A percentile compares a stretch with the other conserved stretches of the same genome.
phyloP scores from a whole-genome alignment of 2,329 filamentous ascomycete species.

The Fusarium ramigenum region DNA sequence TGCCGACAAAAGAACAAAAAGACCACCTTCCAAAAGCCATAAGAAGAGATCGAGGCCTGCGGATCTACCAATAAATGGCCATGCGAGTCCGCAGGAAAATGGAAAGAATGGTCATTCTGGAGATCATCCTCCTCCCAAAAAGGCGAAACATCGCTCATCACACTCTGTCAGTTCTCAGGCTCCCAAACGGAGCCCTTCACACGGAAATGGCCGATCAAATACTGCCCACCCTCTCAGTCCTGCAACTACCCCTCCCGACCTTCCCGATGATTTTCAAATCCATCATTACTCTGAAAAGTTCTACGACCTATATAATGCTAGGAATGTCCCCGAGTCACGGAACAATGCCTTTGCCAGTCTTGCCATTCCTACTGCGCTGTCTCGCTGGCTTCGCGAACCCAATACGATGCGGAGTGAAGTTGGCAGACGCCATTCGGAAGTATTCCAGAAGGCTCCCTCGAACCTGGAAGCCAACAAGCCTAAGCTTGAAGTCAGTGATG shows the following conservation, averaged over 20 bases:
- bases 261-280: conserved; percentile 68
- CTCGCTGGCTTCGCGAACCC: conserved; percentile 80
- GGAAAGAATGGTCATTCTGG: conserved; percentile 58
- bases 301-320: conserved; percentile 75
- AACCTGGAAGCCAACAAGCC: conserved; percentile 55
- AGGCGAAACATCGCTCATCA: conserved; percentile 83
- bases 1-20: conserved; percentile 76
- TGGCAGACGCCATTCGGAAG: conserved; percentile 70
- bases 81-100: conserved; percentile 66
- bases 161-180: conserved; percentile 78
- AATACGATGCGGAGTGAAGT: conserved; percentile 74
- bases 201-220: conserved; percentile 70
- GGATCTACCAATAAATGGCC: conserved; percentile 74
- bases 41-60: conserved; percentile 87
- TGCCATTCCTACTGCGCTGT: conserved; percentile 76
- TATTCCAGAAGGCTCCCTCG: conserved; percentile 68
- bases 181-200: conserved; percentile 70
- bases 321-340: conserved; percentile 65
- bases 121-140: conserved; percentile 73
- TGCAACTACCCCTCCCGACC: conserved; percentile 76
- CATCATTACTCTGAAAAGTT: conserved; percentile 81
- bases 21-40: conserved; percentile 80
- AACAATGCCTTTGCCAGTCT: conserved; percentile 84
- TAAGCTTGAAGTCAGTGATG: conserved; percentile 61
- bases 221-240: conserved; percentile 74